Percentiles rank a stretch among this genome's conserved stretches.
Conservation (phyloP, 1,284 basidiomycete species). For the Phaffia rhodozyma region DNA sequence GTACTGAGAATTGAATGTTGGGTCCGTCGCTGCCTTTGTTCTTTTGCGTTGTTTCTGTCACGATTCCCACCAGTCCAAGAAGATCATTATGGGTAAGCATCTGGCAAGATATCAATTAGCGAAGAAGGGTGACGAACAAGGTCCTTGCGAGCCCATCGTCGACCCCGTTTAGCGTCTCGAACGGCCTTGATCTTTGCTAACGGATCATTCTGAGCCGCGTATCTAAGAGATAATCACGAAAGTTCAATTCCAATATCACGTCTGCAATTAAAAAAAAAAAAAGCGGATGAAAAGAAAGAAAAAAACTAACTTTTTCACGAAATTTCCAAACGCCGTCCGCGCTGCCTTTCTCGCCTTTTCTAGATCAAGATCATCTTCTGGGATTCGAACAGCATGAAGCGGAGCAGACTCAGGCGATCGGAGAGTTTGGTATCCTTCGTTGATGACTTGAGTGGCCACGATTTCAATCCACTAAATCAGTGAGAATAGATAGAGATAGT, state of each 20-base stretch:
- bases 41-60: conserved; percentile 34
- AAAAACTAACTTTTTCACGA: conserved; percentile 27
- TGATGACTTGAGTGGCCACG: conserved; percentile 19
- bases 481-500: neutral
- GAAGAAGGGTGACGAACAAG: conserved; percentile 23
- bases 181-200: conserved; percentile 25
- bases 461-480: conserved; percentile 21
- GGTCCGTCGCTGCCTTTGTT: conserved; percentile 23
- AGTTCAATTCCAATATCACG: neutral
- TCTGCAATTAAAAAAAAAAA: too few relatives aligned
- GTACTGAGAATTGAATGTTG: conserved; percentile 21
- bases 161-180: conserved; percentile 29
- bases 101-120: neutral
- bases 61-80: neutral
- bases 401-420: neutral
- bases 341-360: conserved; percentile 23
- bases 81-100: neutral
- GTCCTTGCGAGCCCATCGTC: conserved; percentile 37
- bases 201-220: conserved; percentile 27
- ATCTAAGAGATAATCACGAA: neutral
- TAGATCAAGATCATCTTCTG: conserved; percentile 21
- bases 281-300: neutral
- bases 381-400: conserved; percentile 18
- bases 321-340: conserved; percentile 31
- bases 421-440: conserved; percentile 10